Evolutionary conservation across 257 asterid species (phyloP).

Genomic region (Solanum rostratum): DNA sequence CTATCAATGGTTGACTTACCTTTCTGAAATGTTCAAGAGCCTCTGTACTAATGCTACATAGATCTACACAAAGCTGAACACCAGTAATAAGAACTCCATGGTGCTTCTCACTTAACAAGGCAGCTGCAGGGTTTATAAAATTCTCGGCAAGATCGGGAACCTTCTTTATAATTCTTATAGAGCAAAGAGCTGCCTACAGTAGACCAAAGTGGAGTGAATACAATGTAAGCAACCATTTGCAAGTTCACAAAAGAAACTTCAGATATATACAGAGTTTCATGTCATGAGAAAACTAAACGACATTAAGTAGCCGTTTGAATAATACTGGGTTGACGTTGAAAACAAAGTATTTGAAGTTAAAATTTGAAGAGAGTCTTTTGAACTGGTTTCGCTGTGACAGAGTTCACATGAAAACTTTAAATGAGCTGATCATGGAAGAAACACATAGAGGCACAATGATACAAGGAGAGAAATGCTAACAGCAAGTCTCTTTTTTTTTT

Average conservation of each 20-base stretch:
- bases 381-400: neutral
- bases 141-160: conserved; percentile 96
- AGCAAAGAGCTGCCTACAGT: conserved; percentile 88
- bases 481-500: neutral
- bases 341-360: neutral
- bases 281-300: neutral
- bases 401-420: neutral
- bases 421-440: neutral
- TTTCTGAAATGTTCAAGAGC: conserved; percentile 82
- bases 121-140: conserved; percentile 69
- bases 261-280: neutral
- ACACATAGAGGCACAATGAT: neutral
- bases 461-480: neutral
- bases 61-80: conserved; percentile 78
- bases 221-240: neutral
- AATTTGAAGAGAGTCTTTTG: neutral
- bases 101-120: conserved; percentile 88
- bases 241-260: neutral
- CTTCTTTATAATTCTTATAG: conserved; percentile 88
- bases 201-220: conserved; percentile 8
- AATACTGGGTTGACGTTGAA: neutral
- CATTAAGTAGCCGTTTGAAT: neutral
- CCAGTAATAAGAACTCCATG: conserved; percentile 95
- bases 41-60: conserved; percentile 77
- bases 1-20: conserved; percentile 25